phyloP scores from a whole-genome alignment of 225 moss, liverwort and hornwort genomes.

The Bryoerythrophyllum caledonicum region DNA sequence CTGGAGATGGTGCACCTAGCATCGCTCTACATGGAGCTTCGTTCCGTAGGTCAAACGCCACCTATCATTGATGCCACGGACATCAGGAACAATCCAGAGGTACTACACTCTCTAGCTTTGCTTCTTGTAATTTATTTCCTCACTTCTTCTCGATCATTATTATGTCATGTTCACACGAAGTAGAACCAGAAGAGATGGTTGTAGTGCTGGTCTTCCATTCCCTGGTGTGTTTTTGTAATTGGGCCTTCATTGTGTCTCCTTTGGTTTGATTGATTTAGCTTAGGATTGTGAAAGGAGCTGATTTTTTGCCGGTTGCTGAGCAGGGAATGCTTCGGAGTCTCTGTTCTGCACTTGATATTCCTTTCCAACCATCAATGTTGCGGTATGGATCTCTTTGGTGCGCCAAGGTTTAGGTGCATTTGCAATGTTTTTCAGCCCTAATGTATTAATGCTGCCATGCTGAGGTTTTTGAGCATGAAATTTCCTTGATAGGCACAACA shows the following conservation, averaged over 20 bases:
- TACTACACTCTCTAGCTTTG: slow-evolving; percentile 23
- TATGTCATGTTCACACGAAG: neutral
- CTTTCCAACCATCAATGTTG: slow-evolving; percentile 84
- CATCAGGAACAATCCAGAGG: slow-evolving; percentile 78
- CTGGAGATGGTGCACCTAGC: slow-evolving; percentile 70
- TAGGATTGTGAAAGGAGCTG: slow-evolving; percentile 26
- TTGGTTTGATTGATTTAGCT: slow-evolving; percentile 19
- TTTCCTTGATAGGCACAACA: neutral
- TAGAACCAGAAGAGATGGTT: neutral
- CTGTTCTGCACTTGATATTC: slow-evolving; percentile 78
- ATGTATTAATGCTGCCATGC: too few relatives aligned
- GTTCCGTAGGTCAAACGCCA: slow-evolving; percentile 62
- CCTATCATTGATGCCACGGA: slow-evolving; percentile 81
- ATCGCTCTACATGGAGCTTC: slow-evolving; percentile 70
- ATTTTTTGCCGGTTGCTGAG: slow-evolving; percentile 29
- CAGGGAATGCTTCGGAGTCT: slow-evolving; percentile 81
- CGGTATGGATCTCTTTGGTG: slow-evolving; percentile 38
- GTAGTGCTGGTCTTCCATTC: neutral
- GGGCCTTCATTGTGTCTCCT: slow-evolving; percentile 9
- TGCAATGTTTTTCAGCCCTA: neutral
- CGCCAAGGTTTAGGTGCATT: neutral
- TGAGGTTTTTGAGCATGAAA: neutral
- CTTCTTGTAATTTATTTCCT: neutral
- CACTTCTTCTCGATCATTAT: too few relatives aligned
- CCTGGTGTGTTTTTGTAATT: neutral